Evolutionary conservation across 345 rosid genomes (phyloP).

Genomic region (Murraya koenigii): DNA sequence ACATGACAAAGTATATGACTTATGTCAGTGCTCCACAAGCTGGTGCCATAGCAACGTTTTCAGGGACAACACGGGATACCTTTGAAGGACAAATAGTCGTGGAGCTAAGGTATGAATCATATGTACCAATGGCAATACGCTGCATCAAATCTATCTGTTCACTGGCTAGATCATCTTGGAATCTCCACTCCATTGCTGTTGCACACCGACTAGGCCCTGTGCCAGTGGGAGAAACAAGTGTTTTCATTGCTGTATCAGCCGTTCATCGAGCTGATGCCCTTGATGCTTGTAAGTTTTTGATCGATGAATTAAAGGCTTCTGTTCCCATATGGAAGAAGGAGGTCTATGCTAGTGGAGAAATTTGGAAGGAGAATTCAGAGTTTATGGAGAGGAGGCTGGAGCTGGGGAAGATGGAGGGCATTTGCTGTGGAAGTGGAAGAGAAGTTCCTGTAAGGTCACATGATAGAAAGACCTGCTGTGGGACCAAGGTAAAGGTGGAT

Average conservation of each 20-base stretch:
- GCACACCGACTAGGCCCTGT: slow-evolving; percentile 81
- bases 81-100: slow-evolving; percentile 76
- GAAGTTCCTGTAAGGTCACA: slow-evolving; percentile 28
- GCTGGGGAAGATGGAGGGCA: slow-evolving; percentile 38
- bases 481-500: slow-evolving; percentile 50
- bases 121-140: slow-evolving; percentile 77
- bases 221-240: slow-evolving; percentile 84
- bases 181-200: slow-evolving; percentile 63
- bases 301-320: slow-evolving; percentile 79
- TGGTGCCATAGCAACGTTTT: slow-evolving; percentile 70
- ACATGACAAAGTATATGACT: slow-evolving; percentile 53
- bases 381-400: slow-evolving; percentile 60
- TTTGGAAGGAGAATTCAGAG: slow-evolving; percentile 95
- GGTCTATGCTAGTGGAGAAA: slow-evolving; percentile 78
- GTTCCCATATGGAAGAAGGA: slow-evolving; percentile 98
- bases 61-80: slow-evolving; percentile 71
- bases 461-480: slow-evolving; percentile 49
- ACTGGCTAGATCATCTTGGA: slow-evolving; percentile 71
- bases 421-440: slow-evolving; percentile 23
- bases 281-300: slow-evolving; percentile 80
- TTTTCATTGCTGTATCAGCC: slow-evolving; percentile 76
- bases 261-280: slow-evolving; percentile 82
- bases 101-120: slow-evolving; percentile 89
- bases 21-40: slow-evolving; percentile 68
- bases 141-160: slow-evolving; percentile 55